A percentile compares a stretch with the other conserved stretches of the same genome.
phyloP scores from a whole-genome alignment of 2,329 filamentous ascomycete species.

The Xylaria sp. region DNA sequence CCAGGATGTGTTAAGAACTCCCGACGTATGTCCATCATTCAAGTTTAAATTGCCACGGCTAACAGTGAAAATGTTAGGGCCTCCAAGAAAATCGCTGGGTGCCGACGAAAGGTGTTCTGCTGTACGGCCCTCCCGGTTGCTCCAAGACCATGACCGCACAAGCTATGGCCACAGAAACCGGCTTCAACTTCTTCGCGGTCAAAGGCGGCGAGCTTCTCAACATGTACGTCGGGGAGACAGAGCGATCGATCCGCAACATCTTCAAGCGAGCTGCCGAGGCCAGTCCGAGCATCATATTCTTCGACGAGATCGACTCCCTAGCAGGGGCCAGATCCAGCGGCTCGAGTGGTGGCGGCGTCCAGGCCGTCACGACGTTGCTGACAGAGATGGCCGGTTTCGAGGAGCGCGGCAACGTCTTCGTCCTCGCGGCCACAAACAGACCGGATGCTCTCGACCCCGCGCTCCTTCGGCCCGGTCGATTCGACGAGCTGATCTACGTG shows the following conservation, averaged over 20 bases:
- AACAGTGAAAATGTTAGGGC: conserved; percentile 45
- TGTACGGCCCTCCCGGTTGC: conserved; percentile 94
- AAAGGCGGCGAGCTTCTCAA: conserved; percentile 94
- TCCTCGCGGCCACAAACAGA: conserved; percentile 91
- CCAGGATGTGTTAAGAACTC: conserved; percentile 58
- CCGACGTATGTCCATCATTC: conserved; percentile 45
- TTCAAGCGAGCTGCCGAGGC: conserved; percentile 89
- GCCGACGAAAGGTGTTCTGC: conserved; percentile 82
- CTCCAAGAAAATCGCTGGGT: conserved; percentile 56
- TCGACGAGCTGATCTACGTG: conserved; percentile 88
- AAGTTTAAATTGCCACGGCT: conserved; percentile 13
- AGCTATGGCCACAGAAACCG: conserved; percentile 88
- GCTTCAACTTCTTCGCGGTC: conserved; percentile 93
- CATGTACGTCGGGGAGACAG: conserved; percentile 97
- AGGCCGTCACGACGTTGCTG: conserved; percentile 88
- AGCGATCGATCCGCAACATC: conserved; percentile 84
- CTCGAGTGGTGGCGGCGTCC: conserved; percentile 65
- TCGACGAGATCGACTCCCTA: conserved; percentile 95
- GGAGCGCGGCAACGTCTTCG: conserved; percentile 81
- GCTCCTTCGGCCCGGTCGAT: conserved; percentile 84
- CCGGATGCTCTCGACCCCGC: conserved; percentile 88
- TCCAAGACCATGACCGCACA: conserved; percentile 94
- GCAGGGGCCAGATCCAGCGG: conserved; percentile 61
- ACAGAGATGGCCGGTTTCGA: conserved; percentile 98
- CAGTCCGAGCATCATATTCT: conserved; percentile 93